phyloP scores from a whole-genome alignment of 2,329 filamentous ascomycete species.

The Endocalyx cinctus region DNA sequence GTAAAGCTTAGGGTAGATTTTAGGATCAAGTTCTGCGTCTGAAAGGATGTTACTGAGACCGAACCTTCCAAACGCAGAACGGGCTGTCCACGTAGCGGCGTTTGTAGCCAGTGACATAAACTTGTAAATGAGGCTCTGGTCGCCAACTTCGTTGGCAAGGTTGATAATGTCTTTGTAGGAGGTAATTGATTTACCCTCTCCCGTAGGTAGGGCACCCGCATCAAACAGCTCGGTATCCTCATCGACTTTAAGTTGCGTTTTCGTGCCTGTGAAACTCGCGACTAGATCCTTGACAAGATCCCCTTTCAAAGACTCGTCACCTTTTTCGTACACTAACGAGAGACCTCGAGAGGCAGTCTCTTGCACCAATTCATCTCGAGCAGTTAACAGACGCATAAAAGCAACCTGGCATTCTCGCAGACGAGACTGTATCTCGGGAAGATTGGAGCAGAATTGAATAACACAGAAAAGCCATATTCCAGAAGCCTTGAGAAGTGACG shows the following conservation, averaged over 20 bases:
- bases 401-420: slow-evolving; percentile 77
- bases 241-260: slow-evolving; percentile 73
- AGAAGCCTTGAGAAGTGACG: slow-evolving; percentile 82
- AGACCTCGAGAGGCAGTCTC: slow-evolving; percentile 90
- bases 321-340: slow-evolving; percentile 90
- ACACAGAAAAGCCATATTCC: slow-evolving; percentile 93
- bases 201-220: slow-evolving; percentile 81
- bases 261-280: slow-evolving; percentile 77
- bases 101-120: slow-evolving; percentile 98
- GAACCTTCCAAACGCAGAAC: slow-evolving; percentile 91
- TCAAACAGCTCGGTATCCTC: slow-evolving; percentile 93
- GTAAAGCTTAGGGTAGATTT: slow-evolving; percentile 91
- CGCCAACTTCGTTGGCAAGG: slow-evolving; percentile 91
- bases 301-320: slow-evolving; percentile 73
- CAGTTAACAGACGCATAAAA: slow-evolving; percentile 82
- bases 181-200: slow-evolving; percentile 82
- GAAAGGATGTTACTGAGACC: slow-evolving; percentile 89
- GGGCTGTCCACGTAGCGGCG: slow-evolving; percentile 94
- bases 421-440: slow-evolving; percentile 66
- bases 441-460: slow-evolving; percentile 82
- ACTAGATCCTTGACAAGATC: slow-evolving; percentile 85
- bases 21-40: slow-evolving; percentile 82
- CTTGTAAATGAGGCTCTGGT: slow-evolving; percentile 93
- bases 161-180: slow-evolving; percentile 98
- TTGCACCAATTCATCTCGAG: slow-evolving; percentile 90